Conservation (phyloP, 352 stramenopile species). For the Paralagenidium karlingii region DNA sequence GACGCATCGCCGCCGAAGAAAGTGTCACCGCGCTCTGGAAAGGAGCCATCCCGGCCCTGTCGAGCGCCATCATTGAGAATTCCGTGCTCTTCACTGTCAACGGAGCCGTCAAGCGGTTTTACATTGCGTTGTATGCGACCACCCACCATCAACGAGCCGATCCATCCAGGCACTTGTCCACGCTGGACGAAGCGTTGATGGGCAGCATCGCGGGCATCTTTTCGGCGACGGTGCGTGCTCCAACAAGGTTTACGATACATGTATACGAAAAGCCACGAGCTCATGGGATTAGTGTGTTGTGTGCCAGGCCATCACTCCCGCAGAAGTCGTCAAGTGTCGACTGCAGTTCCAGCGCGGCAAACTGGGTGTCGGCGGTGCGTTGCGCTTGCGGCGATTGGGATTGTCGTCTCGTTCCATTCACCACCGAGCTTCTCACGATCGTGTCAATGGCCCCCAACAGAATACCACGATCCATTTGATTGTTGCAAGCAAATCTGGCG, state of each 20-base stretch:
- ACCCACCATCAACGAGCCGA: too few relatives aligned
- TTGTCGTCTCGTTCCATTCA: too few relatives aligned
- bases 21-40: slow-evolving; percentile 72
- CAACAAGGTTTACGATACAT: not conserved
- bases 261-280: too few relatives aligned
- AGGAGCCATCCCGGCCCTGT: slow-evolving; percentile 71
- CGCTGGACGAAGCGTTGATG: slow-evolving; percentile 73
- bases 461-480: slow-evolving; percentile 50
- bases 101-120: slow-evolving; percentile 46
- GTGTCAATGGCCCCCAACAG: slow-evolving; percentile 5
- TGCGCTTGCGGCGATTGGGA: not conserved
- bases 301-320: slow-evolving; percentile 64
- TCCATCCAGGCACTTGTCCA: too few relatives aligned
- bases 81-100: slow-evolving; percentile 85
- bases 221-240: slow-evolving; percentile 47
- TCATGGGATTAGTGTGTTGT: not conserved
- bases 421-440: too few relatives aligned
- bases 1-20: slow-evolving; percentile 59
- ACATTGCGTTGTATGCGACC: slow-evolving; percentile 35
- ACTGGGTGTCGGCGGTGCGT: slow-evolving; percentile 39
- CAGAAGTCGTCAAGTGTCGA: slow-evolving; percentile 81
- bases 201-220: slow-evolving; percentile 71
- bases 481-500: slow-evolving; percentile 51
- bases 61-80: slow-evolving; percentile 84
- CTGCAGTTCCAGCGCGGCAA: slow-evolving; percentile 64